Evolutionary conservation across 148 eudicot species (phyloP).

Genomic region (Camellia granthamiana): DNA sequence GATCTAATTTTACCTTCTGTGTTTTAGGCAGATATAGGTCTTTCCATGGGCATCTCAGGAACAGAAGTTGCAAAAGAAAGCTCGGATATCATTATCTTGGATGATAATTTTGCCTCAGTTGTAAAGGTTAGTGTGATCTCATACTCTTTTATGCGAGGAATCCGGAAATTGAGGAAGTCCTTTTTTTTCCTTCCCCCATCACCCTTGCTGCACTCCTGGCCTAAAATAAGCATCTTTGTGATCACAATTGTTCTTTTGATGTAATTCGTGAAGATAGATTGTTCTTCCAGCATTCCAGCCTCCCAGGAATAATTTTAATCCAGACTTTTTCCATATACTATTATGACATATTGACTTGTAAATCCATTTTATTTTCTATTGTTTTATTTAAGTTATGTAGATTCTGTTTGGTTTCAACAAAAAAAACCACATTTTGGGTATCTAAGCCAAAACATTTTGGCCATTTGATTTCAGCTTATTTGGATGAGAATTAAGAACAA

Average conservation of each 20-base stretch:
- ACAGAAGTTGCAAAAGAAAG: conserved; percentile 98
- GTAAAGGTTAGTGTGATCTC: conserved; percentile 59
- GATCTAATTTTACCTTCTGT: conserved; percentile 14
- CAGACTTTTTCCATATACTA: not conserved
- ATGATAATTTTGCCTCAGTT: conserved; percentile 89
- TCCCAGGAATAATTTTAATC: not conserved
- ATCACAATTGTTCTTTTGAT: not conserved
- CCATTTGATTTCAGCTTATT: not conserved
- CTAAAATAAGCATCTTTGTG: not conserved
- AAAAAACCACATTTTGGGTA: too few relatives aligned
- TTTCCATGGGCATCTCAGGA: conserved; percentile 95
- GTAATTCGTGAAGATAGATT: not conserved
- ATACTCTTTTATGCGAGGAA: not conserved
- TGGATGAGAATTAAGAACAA: too few relatives aligned
- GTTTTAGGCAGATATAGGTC: conserved; percentile 89
- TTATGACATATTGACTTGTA: not conserved
- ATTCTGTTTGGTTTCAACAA: too few relatives aligned
- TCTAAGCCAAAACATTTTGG: not conserved
- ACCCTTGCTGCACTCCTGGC: not conserved
- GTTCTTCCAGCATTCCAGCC: not conserved
- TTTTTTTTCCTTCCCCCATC: not conserved
- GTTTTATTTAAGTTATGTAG: too few relatives aligned
- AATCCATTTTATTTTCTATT: not conserved
- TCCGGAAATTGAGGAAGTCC: not conserved
- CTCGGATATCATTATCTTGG: conserved; percentile 92